These are phyloP conservation scores for Arxiozyma slooffiae DNA, from an alignment of 1,139 yeast species.

Conservation along the genomic window DNA sequence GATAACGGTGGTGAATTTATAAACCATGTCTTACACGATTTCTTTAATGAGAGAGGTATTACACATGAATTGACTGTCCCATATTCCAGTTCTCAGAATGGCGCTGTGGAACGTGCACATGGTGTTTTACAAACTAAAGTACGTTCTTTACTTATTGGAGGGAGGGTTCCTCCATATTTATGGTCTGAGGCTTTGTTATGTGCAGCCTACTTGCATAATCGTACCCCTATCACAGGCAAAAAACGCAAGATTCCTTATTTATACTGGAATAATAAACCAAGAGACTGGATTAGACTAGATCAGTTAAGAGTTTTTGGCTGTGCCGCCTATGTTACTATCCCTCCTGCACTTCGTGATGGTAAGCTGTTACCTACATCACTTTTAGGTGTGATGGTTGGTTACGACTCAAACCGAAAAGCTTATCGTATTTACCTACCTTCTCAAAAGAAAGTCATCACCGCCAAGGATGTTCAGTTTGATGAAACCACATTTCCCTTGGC, in stretches of 20 bases:
- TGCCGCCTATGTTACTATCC: no score
- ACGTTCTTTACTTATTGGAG: no score
- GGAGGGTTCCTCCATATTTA: no score
- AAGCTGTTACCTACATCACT: conserved; percentile 4
- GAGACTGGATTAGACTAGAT: not conserved
- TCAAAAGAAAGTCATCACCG: not conserved
- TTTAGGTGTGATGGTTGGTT: conserved; percentile 6
- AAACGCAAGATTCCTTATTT: no score
- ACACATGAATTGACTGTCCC: no score
- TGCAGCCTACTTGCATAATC: no score
- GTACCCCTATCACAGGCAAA: conserved; percentile 1
- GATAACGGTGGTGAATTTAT: no score
- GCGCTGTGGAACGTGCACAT: conserved; percentile 10
- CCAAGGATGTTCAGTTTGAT: conserved; percentile 8
- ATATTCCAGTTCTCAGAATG: conserved; percentile 9
- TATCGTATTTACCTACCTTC: conserved; percentile 5
- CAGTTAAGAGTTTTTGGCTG: conserved; percentile 9
- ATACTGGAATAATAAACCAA: no score
- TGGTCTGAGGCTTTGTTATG: no score
- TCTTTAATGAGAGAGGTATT: no score
- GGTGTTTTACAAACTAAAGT: conserved; percentile 2
- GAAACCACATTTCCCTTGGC: no score
- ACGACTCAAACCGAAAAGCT: conserved; percentile 3
- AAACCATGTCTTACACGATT: no score
- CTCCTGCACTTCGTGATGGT: conserved; percentile 6